Conservation (phyloP, 768 basidiomycete species). For the Tulasnella sp. region DNA sequence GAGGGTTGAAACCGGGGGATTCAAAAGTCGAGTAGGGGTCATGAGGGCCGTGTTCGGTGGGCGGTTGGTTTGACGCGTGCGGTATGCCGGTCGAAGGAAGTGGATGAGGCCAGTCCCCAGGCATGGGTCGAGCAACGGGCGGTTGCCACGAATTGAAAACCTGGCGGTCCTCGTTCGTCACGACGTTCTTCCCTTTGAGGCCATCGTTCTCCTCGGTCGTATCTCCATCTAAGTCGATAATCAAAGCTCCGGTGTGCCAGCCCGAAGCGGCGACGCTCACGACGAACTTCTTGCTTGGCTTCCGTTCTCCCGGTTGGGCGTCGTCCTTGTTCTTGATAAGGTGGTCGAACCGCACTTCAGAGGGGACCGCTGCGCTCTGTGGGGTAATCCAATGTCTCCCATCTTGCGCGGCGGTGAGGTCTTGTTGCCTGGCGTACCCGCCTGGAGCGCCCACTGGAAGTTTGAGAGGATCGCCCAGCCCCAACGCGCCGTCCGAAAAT, state of each 20-base stretch:
- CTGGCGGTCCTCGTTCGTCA: neutral
- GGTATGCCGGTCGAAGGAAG: neutral
- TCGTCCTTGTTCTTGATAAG: neutral
- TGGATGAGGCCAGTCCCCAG: neutral
- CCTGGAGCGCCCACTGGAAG: conserved; percentile 56
- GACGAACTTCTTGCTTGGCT: conserved; percentile 60
- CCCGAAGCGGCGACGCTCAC: conserved; percentile 78
- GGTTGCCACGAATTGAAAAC: neutral
- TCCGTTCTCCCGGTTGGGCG: conserved; percentile 45
- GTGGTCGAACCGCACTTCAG: conserved; percentile 61
- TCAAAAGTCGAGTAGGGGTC: conserved; percentile 5
- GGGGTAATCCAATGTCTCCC: conserved; percentile 29
- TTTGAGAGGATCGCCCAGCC: conserved; percentile 68
- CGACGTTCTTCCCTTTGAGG: neutral
- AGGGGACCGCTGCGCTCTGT: conserved; percentile 55
- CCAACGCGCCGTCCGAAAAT: conserved; percentile 75
- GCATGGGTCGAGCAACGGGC: neutral
- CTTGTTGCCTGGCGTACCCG: conserved; percentile 46
- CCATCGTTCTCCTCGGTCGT: neutral
- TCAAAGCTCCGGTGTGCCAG: conserved; percentile 89
- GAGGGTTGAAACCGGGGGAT: conserved; percentile 10
- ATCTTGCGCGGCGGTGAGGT: conserved; percentile 34
- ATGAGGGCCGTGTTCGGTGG: neutral
- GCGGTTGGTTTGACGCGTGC: neutral
- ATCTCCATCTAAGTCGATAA: conserved; percentile 63